Base-by-base conservation (phyloP, 2,329 filamentous ascomycete genomes). In the Drechslerella coelobrocha region DNA sequence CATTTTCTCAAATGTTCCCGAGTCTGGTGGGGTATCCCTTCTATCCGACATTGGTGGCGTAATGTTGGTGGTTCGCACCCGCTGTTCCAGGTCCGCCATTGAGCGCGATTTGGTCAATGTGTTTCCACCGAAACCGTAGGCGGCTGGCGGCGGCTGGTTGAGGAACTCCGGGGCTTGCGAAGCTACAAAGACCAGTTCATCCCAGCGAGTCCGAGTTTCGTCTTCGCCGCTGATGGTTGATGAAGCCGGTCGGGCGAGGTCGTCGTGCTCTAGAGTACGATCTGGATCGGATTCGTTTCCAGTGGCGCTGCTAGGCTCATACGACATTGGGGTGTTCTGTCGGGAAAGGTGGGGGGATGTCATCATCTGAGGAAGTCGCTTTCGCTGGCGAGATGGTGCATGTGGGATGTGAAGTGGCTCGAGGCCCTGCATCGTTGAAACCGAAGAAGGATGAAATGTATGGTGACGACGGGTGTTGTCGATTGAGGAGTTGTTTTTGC, bases 1-100 rank as follows among this genome's bases (percentile, higher is more conserved):
- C 66, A 71, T 71, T 55, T 71, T 71, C 59, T 71, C 66, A 71
- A 71, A 71, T 71, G 66, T 71, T 71, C 66, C 66, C 53, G 66
- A 71, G 52, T 71, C 66, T 41, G 66, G 66, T 48, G 66, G 66
- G 12, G 66, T 71, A 48, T 71, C 66, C 48, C 66, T 57, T 10
- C 66, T 59, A 53, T 71, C 66, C 8, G 66, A 71, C 59, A 71
- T 71, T 43, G 66, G 66, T 47, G 66, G 66, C 21, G 66, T 71
- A 47, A 71, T 71, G 34, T 71, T 71, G 19, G 66, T 71, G 14
- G 66, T 71, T 24, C 66, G 59, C 9, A 71, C 66, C n/a, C 66
- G 66, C 12, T 71, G 66, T 60, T 71, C 66, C 6, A 71, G 66
- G 47, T 71, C 66, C 51, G 66, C 66, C 66, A 71, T 71, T n/a